Conservation (phyloP, 2,329 filamentous ascomycete genomes). For the Claviceps quebecensis region DNA sequence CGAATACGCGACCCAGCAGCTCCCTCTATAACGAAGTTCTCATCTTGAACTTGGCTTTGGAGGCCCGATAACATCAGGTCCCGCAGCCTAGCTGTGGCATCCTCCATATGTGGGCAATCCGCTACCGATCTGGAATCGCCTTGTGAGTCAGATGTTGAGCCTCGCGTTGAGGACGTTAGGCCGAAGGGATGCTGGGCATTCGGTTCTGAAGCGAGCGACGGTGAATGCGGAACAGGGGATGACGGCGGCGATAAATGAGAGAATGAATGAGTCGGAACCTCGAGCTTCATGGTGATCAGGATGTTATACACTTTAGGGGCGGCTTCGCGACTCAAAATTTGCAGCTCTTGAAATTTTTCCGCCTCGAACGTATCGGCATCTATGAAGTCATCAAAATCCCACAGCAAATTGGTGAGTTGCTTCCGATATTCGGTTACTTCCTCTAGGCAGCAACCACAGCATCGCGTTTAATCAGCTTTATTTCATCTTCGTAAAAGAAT, state of each 20-base stretch:
- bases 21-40: too few species aligned
- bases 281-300: constrained; percentile 39
- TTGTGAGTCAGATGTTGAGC: constrained; percentile 3
- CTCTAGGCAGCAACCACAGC: constrained; percentile 19
- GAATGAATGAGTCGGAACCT: constrained; percentile 16
- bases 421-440: constrained; percentile 34
- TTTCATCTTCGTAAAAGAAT: neutral
- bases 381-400: constrained; percentile 43
- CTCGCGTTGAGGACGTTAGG: neutral
- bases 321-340: constrained; percentile 31
- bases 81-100: constrained; percentile 17
- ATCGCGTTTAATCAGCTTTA: neutral
- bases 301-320: constrained; percentile 36
- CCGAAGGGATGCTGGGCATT: neutral
- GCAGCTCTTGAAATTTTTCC: constrained; percentile 33
- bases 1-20: neutral
- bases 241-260: constrained; percentile 15
- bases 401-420: constrained; percentile 35
- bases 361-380: constrained; percentile 36
- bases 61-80: constrained; percentile 10
- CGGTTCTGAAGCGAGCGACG: constrained; percentile 5
- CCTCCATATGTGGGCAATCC: constrained; percentile 11
- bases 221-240: constrained; percentile 8
- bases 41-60: neutral
- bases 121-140: constrained; percentile 1